These are phyloP conservation scores for Leishmania braziliensis DNA, from an alignment of 208 protist species.

Conservation along the genomic window DNA sequence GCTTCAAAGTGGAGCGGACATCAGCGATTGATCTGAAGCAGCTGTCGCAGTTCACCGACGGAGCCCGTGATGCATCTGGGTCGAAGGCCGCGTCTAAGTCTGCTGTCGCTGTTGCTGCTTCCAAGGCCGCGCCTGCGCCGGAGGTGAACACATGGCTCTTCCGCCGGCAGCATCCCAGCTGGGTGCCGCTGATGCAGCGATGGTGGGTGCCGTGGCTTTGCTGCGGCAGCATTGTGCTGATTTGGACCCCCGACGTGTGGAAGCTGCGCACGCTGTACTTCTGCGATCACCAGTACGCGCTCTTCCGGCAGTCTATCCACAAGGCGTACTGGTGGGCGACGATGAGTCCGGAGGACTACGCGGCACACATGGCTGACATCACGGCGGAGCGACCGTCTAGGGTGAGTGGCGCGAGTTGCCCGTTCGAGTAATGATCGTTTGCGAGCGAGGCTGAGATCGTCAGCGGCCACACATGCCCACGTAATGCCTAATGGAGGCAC, in stretches of 20 bases:
- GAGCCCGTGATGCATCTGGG: background rate
- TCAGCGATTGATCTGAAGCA: constrained; percentile 35
- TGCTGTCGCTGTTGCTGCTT: background rate
- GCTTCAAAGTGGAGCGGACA: constrained; percentile 60
- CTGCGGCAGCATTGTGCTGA: constrained; percentile 33
- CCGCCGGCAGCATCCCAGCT: constrained; percentile 66
- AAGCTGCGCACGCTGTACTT: constrained; percentile 80
- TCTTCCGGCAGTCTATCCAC: constrained; percentile 64
- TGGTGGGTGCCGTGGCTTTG: constrained; percentile 85
- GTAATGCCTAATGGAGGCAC: background rate
- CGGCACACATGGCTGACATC: constrained; percentile 54
- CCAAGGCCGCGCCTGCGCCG: no score
- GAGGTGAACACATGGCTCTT: constrained; percentile 53
- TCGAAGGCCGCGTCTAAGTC: background rate
- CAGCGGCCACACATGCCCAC: background rate
- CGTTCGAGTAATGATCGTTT: constrained; percentile 39
- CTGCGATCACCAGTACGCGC: constrained; percentile 71
- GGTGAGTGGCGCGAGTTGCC: constrained; percentile 63
- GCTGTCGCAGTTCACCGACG: constrained; percentile 20
- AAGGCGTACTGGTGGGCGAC: constrained; percentile 79
- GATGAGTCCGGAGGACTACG: constrained; percentile 70
- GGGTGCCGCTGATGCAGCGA: constrained; percentile 84
- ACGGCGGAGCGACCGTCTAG: constrained; percentile 40
- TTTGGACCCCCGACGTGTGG: constrained; percentile 88
- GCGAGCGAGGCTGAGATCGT: background rate